These are phyloP conservation scores for Striga hermonthica DNA, from an alignment of 305 asterid species.

Conservation along the genomic window DNA sequence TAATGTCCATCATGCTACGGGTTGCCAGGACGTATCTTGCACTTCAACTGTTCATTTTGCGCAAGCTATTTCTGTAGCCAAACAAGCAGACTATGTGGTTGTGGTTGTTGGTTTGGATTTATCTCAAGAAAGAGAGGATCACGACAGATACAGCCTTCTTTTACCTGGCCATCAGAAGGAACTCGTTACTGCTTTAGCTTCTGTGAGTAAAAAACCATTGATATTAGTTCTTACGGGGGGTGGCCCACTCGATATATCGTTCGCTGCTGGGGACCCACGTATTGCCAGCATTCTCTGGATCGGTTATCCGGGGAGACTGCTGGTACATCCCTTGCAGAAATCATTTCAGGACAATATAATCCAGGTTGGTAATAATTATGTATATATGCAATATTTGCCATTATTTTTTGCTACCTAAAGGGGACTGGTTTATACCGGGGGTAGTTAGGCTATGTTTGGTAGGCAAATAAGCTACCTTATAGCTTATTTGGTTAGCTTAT, in stretches of 20 bases:
- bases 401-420: background rate
- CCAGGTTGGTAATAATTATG: constrained; percentile 55
- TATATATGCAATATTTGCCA: background rate
- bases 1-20: constrained; percentile 50
- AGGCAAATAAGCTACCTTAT: too few species aligned
- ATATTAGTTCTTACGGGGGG: constrained; percentile 84
- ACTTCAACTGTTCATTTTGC: constrained; percentile 52
- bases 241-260: constrained; percentile 83
- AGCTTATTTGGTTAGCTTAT: too few species aligned
- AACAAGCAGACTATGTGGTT: constrained; percentile 61
- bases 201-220: constrained; percentile 58
- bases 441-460: too few species aligned
- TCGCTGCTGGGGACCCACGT: constrained; percentile 53
- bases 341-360: constrained; percentile 73
- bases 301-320: constrained; percentile 98
- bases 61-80: constrained; percentile 59
- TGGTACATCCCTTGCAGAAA: constrained; percentile 71
- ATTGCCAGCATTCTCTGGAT: constrained; percentile 86
- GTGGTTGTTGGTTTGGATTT: constrained; percentile 81
- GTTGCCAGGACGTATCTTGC: constrained; percentile 69
- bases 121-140: constrained; percentile 85
- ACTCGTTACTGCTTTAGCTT: constrained; percentile 58
- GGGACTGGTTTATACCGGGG: background rate
- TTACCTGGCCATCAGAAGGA: constrained; percentile 79
- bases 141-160: constrained; percentile 80